Evolutionary conservation across 345 rosid genomes (phyloP).

Genomic region (Citrus australasica): DNA sequence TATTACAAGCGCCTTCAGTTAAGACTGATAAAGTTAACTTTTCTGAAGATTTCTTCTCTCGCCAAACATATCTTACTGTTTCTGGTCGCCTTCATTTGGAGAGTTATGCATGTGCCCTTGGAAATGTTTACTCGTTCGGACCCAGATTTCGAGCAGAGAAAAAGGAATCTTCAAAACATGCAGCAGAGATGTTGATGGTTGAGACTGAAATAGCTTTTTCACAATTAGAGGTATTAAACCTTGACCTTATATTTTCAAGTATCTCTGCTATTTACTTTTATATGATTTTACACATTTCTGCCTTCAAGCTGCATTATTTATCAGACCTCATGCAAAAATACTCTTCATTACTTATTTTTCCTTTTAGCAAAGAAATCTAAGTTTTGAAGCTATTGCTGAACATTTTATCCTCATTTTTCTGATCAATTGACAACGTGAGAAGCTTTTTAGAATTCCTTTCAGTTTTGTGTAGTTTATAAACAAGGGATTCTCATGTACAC

Average conservation of each 20-base stretch:
- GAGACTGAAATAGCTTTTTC: conserved; percentile 85
- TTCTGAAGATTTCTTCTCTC: conserved; percentile 58
- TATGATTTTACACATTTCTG: background rate
- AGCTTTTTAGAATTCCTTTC: background rate
- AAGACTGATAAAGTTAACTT: conserved; percentile 36
- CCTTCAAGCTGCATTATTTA: background rate
- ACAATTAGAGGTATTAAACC: conserved; percentile 56
- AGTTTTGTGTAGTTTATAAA: background rate
- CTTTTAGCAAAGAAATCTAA: background rate
- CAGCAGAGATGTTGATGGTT: conserved; percentile 81
- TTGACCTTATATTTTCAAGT: background rate
- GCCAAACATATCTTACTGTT: conserved; percentile 50
- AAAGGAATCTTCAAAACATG: conserved; percentile 40
- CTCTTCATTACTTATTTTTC: background rate
- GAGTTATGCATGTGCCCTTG: conserved; percentile 88
- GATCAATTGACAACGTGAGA: background rate
- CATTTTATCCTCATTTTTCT: background rate
- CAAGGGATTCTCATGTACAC: background rate
- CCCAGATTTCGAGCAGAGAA: conserved; percentile 72
- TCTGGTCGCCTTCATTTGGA: conserved; percentile 85
- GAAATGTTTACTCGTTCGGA: conserved; percentile 85
- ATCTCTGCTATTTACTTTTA: background rate
- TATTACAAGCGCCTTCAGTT: conserved; percentile 20
- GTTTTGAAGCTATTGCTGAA: background rate
- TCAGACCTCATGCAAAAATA: background rate